Conservation (phyloP, 179 eudicot species). For the Amaranthus tricolor region DNA sequence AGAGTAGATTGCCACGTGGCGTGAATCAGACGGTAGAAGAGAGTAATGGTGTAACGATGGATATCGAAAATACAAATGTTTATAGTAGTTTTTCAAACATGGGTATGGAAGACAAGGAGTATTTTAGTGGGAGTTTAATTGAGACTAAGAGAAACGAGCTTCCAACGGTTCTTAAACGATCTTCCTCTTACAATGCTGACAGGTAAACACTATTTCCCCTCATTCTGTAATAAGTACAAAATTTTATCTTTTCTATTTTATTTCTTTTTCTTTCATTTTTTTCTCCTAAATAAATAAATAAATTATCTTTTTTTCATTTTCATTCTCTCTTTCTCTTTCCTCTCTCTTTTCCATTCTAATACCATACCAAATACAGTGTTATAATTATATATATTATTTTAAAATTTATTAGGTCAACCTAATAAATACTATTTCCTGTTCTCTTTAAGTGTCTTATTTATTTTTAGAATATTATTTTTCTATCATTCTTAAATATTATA, state of each 20-base stretch:
- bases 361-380: no score
- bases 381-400: slow-evolving; percentile 4
- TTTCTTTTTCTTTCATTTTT: neutral
- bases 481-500: no score
- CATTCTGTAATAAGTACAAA: no score
- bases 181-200: slow-evolving; percentile 79
- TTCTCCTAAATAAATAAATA: no score
- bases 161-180: slow-evolving; percentile 48
- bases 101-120: slow-evolving; percentile 64
- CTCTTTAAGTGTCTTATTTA: no score
- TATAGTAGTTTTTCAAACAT: slow-evolving; percentile 33
- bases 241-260: neutral
- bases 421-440: no score
- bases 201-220: slow-evolving; percentile 30
- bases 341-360: no score
- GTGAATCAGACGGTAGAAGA: slow-evolving; percentile 40
- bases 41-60: slow-evolving; percentile 9
- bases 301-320: no score
- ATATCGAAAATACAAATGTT: slow-evolving; percentile 17
- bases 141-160: slow-evolving; percentile 60
- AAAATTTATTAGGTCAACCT: neutral
- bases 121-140: slow-evolving; percentile 86
- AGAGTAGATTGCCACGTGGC: slow-evolving; percentile 63
- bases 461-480: no score
- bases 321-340: no score